Evolutionary conservation across 2,329 filamentous ascomycete species (phyloP), one percentile per base, ranked within the genome.

Genomic region (Neonectria sp.): DNA sequence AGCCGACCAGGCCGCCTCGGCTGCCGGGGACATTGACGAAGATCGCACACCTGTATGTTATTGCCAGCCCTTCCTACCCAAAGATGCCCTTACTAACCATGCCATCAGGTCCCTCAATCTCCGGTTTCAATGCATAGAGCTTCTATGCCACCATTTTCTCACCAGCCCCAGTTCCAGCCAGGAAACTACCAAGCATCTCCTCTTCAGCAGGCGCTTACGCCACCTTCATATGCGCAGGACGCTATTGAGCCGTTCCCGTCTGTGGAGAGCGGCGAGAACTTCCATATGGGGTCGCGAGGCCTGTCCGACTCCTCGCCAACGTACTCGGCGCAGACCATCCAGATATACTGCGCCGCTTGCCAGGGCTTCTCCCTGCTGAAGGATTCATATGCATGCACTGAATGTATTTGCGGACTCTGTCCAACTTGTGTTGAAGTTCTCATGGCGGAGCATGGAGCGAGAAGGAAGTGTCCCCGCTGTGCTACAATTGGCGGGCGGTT

Each of bases 381-480:
- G 76, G 93, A 95, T 75, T 96, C 94, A 37, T 98, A 95, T 77
- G 95, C 95, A 25, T 98, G 95, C 80, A 97, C 95, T 1, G 95
- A 98, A 80, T 98, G 96, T 80, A 97, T 98, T 70, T 97, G 94
- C 79, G 95, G 95, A 17, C 88, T 98, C 56, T 98, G 96, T 80
- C 90, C 92, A 70, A 90, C 94, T 66, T 98, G 95, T 76, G 94
- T 98, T 65, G 92, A 95, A 75, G 90, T 93, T 37, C 85, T 95
- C 62, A 91, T 94, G 81, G 89, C 88, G 73, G 92, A 94, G 78
- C 92, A 94, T 78, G 90, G 92, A 57, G 92, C 92, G 13, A 84
- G 92, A 68, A 89, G 92, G 75, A 93, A 93, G 78, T 96, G 93
- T 82, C 93, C 93, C 65, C 88, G 91, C 71, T 96, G 93, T 78